Evolutionary conservation across 306 rosid species (phyloP).

Genomic region (Glycine tomentella): DNA sequence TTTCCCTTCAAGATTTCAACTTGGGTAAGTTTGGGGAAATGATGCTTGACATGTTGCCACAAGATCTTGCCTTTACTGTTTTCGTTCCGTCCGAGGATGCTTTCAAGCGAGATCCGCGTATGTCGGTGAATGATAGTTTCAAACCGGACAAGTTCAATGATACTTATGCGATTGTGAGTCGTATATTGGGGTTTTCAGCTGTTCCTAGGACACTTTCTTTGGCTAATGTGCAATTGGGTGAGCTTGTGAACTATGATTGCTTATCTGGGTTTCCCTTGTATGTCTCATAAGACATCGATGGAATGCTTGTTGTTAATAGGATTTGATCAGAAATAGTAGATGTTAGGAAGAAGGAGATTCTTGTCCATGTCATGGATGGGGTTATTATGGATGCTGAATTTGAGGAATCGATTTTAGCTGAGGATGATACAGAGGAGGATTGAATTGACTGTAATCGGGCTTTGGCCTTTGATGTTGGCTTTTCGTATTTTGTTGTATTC

Average conservation of each 20-base stretch:
- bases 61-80: slow-evolving; percentile 78
- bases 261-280: slow-evolving; percentile 75
- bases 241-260: slow-evolving; percentile 67
- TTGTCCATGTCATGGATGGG: slow-evolving; percentile 83
- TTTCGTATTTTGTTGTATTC: slow-evolving; percentile 3
- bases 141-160: slow-evolving; percentile 64
- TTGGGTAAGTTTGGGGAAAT: slow-evolving; percentile 69
- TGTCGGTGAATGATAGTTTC: slow-evolving; percentile 55
- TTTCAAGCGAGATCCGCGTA: slow-evolving; percentile 68
- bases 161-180: slow-evolving; percentile 68
- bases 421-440: slow-evolving; percentile 53
- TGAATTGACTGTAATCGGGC: slow-evolving; percentile 9
- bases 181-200: slow-evolving; percentile 80
- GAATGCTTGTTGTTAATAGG: slow-evolving; percentile 74
- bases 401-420: slow-evolving; percentile 64
- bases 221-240: slow-evolving; percentile 49
- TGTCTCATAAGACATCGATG: slow-evolving; percentile 64
- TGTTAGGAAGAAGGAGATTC: slow-evolving; percentile 59
- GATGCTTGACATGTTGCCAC: slow-evolving; percentile 88
- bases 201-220: slow-evolving; percentile 67
- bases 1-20: slow-evolving; percentile 29
- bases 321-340: slow-evolving; percentile 67
- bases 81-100: slow-evolving; percentile 85
- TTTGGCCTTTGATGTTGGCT: slow-evolving; percentile 1
- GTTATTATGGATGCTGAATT: slow-evolving; percentile 88